These are phyloP conservation scores for Alternaria triticina DNA, from an alignment of 2,329 filamentous ascomycete genomes.

Conservation along the genomic window DNA sequence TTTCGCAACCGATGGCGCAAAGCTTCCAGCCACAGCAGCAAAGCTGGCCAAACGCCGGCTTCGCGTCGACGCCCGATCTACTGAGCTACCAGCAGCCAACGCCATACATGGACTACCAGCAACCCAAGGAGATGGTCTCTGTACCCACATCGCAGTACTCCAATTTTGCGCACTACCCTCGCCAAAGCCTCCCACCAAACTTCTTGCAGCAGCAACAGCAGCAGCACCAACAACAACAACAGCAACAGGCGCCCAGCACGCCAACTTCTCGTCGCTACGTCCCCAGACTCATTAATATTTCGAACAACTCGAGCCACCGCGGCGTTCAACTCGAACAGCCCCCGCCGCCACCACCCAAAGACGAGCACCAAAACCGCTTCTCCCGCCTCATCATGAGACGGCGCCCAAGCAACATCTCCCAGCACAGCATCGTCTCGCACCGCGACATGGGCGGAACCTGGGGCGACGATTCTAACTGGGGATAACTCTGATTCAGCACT, in stretches of 20 bases:
- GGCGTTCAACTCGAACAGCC: slow-evolving; percentile 37
- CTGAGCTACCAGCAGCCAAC: slow-evolving; percentile 41
- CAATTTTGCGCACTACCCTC: slow-evolving; percentile 42
- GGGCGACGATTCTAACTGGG: slow-evolving; percentile 46
- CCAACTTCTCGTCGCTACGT: slow-evolving; percentile 38
- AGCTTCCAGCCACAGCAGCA: slow-evolving; percentile 38
- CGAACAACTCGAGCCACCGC: slow-evolving; percentile 34
- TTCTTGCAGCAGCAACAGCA: slow-evolving; percentile 34
- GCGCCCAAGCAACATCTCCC: slow-evolving; percentile 46
- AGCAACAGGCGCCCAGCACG: slow-evolving; percentile 8
- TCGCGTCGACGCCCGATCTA: slow-evolving; percentile 43
- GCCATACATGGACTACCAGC: slow-evolving; percentile 39
- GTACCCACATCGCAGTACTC: slow-evolving; percentile 45
- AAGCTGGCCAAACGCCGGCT: slow-evolving; percentile 44
- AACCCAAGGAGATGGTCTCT: slow-evolving; percentile 39
- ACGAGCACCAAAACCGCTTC: slow-evolving; percentile 43
- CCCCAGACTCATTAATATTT: slow-evolving; percentile 46
- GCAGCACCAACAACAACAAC: slow-evolving; percentile 9
- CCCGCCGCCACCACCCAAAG: slow-evolving; percentile 45
- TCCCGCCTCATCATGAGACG: slow-evolving; percentile 45
- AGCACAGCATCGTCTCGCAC: slow-evolving; percentile 42
- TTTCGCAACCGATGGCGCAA: slow-evolving; percentile 41
- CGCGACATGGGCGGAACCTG: slow-evolving; percentile 40
- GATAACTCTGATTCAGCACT: slow-evolving; percentile 22
- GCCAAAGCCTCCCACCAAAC: slow-evolving; percentile 46